Evolutionary conservation across 2,329 filamentous ascomycete species (phyloP).

Genomic region (Venturia carpophila): DNA sequence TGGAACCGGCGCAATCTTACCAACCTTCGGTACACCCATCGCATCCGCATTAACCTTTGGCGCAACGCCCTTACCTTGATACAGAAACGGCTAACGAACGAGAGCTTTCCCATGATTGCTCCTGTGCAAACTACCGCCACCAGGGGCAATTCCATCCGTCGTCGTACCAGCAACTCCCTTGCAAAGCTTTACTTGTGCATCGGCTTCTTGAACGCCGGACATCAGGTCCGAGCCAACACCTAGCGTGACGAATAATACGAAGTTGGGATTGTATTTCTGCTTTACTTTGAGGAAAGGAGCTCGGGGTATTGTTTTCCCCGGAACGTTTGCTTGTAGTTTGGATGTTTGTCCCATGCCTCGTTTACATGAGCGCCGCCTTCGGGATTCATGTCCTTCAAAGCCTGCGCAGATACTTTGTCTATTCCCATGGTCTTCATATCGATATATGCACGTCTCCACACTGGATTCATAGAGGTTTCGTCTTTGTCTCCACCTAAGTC

Average conservation of each 20-base stretch:
- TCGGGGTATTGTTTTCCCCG: slow-evolving; percentile 14
- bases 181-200: neutral
- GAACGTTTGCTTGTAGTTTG: slow-evolving; percentile 17
- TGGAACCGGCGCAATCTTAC: neutral
- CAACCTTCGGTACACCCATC: neutral
- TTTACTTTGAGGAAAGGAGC: slow-evolving; percentile 13
- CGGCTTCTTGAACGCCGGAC: neutral
- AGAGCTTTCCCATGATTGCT: neutral
- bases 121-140: slow-evolving; percentile 5
- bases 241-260: slow-evolving; percentile 19
- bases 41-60: neutral
- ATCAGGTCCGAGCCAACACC: slow-evolving; percentile 10
- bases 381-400: slow-evolving; percentile 4
- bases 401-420: neutral
- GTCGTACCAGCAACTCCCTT: neutral
- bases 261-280: slow-evolving; percentile 15
- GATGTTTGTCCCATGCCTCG: slow-evolving; percentile 12
- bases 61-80: neutral
- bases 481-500: neutral
- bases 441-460: slow-evolving; percentile 28
- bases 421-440: slow-evolving; percentile 9
- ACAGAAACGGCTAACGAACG: slow-evolving; percentile 6
- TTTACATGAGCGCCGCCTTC: slow-evolving; percentile 16
- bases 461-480: slow-evolving; percentile 31
- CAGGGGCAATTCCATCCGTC: neutral